Evolutionary conservation across 129 eudicot genomes (phyloP).

Genomic region (Chrysanthemum seticuspe): DNA sequence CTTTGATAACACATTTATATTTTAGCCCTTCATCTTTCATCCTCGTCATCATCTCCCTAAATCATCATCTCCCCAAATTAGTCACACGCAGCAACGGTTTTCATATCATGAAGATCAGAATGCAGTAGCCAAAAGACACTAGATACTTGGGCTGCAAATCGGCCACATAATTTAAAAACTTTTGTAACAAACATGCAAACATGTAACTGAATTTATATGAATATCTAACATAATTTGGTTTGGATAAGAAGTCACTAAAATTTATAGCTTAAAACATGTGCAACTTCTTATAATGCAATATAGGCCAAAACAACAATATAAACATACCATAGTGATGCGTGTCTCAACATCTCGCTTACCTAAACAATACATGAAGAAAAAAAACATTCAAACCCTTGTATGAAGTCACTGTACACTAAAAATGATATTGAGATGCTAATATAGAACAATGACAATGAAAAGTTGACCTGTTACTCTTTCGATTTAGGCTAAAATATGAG

Average conservation of each 20-base stretch:
- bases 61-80: conserved; percentile 11
- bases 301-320: not conserved
- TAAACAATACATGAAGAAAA: conserved; percentile 23
- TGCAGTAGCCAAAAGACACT: conserved; percentile 74
- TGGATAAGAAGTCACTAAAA: conserved; percentile 1
- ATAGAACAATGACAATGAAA: not conserved
- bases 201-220: no score
- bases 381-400: not conserved
- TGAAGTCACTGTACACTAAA: not conserved
- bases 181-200: not conserved
- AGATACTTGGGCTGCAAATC: conserved; percentile 70
- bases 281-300: not conserved
- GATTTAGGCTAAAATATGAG: not conserved
- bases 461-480: not conserved
- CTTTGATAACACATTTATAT: no score
- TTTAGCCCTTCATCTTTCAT: no score
- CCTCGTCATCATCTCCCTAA: no score
- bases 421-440: not conserved
- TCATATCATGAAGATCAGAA: conserved; percentile 68
- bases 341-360: conserved; percentile 82
- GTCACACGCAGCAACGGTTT: conserved; percentile 64
- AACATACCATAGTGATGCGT: conserved; percentile 68
- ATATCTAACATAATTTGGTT: not conserved
- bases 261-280: not conserved
- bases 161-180: not conserved